A percentile compares a stretch with the other conserved stretches of the same genome.
Evolutionary conservation across 164 flowering plant genomes (phyloP).

Genomic region (Cinnamomum micranthum): DNA sequence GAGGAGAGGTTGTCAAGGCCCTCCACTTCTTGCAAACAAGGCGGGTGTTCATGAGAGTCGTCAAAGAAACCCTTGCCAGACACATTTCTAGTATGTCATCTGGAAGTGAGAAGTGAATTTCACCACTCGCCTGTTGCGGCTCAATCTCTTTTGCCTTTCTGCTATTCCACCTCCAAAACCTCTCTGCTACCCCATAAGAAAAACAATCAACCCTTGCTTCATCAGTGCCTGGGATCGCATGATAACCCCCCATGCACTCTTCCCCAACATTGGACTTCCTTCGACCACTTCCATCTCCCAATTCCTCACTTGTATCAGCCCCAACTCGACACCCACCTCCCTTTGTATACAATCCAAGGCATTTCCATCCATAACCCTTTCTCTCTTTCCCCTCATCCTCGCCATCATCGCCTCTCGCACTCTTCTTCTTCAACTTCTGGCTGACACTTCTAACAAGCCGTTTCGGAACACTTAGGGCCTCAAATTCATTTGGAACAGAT

Average conservation of each 20-base stretch:
- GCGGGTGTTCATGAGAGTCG: constrained; percentile 83
- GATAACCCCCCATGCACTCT: constrained; percentile 51
- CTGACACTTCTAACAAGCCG: constrained; percentile 70
- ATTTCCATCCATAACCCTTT: constrained; percentile 38
- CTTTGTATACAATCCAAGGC: constrained; percentile 67
- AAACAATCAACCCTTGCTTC: constrained; percentile 75
- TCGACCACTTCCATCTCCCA: constrained; percentile 45
- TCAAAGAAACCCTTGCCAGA: constrained; percentile 75
- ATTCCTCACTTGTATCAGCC: constrained; percentile 68
- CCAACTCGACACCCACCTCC: constrained; percentile 96
- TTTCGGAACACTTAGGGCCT: constrained; percentile 58
- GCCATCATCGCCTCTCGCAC: constrained; percentile 23
- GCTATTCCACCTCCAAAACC: constrained; percentile 59
- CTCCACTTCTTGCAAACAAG: constrained; percentile 95
- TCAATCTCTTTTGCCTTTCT: constrained; percentile 41
- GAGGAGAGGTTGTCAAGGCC: constrained; percentile 50
- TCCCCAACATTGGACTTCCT: constrained; percentile 70
- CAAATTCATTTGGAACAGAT: constrained; percentile 44
- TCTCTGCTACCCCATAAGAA: constrained; percentile 56
- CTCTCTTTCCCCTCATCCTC: constrained; percentile 50
- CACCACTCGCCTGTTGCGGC: constrained; percentile 13
- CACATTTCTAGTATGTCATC: constrained; percentile 95
- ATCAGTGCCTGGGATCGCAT: constrained; percentile 48
- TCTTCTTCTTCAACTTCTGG: constrained; percentile 59
- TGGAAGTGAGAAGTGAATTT: constrained; percentile 57